Evolutionary conservation across 2,329 filamentous ascomycete genomes (phyloP).

Genomic region (Hysterium pulicare): DNA sequence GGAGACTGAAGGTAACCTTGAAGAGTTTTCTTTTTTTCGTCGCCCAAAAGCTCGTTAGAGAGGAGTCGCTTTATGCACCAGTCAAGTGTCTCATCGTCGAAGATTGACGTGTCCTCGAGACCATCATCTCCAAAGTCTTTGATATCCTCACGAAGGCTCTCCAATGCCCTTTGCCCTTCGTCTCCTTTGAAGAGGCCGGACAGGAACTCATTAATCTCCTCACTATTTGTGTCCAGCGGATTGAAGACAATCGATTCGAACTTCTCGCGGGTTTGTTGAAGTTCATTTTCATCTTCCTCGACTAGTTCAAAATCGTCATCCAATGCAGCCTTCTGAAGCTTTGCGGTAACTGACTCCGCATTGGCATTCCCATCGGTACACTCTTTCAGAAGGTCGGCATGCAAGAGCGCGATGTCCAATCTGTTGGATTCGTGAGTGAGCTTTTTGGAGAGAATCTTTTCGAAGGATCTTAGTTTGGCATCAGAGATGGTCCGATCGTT

Average conservation of each 20-base stretch:
- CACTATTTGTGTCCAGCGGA: conserved; percentile 13
- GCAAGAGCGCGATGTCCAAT: conserved; percentile 56
- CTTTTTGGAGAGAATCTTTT: conserved; percentile 46
- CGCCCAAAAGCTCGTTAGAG: conserved; percentile 46
- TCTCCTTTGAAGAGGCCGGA: conserved; percentile 10
- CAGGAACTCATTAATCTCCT: conserved; percentile 21
- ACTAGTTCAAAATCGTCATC: conserved; percentile 46
- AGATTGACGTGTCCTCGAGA: conserved; percentile 19
- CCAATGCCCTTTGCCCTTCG: conserved; percentile 4
- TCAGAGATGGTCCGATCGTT: conserved; percentile 54
- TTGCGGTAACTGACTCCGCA: conserved; percentile 7
- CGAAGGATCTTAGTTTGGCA: conserved; percentile 45
- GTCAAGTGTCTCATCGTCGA: conserved; percentile 42
- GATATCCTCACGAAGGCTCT: conserved; percentile 13
- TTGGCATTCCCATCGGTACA: conserved; percentile 29
- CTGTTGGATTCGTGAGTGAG: conserved; percentile 52
- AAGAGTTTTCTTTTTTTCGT: conserved; percentile 43
- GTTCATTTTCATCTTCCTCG: conserved; percentile 52
- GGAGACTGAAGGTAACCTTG: conserved; percentile 24
- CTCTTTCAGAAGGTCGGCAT: conserved; percentile 49
- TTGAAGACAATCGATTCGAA: conserved; percentile 21
- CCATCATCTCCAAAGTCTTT: conserved; percentile 12
- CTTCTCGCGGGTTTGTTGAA: conserved; percentile 50
- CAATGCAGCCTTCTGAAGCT: conserved; percentile 19
- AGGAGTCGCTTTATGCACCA: conserved; percentile 51